phyloP scores from a whole-genome alignment of 306 rosid genomes.

The Glycine soja region DNA sequence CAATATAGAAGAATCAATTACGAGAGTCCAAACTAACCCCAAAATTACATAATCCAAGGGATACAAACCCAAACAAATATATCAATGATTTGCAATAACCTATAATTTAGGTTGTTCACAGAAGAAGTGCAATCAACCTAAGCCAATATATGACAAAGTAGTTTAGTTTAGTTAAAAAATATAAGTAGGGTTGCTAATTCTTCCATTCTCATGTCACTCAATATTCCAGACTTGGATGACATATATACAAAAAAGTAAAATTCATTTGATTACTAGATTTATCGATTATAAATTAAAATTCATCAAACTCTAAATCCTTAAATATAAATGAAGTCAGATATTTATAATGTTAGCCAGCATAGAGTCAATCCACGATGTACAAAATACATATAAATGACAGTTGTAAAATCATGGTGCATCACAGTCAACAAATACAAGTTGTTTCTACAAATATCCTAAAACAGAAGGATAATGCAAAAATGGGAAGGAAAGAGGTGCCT shows the following conservation, averaged over 20 bases:
- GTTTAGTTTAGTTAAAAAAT: no score
- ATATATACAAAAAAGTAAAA: not conserved
- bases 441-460: not conserved
- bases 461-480: slow-evolving; percentile 1
- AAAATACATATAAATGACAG: not conserved
- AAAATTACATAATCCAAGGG: slow-evolving; percentile 26
- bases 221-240: not conserved
- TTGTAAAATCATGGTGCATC: not conserved
- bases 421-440: slow-evolving; percentile 4
- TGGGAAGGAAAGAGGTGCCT: not conserved
- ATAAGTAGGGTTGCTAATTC: not conserved
- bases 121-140: not conserved
- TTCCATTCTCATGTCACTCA: not conserved
- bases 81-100: not conserved
- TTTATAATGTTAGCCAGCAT: not conserved
- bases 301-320: not conserved
- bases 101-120: not conserved
- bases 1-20: not conserved
- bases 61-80: not conserved
- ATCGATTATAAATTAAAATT: not conserved
- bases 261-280: not conserved
- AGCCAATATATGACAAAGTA: not conserved
- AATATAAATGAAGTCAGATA: not conserved
- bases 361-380: not conserved
- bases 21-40: not conserved